Evolutionary conservation across 2,329 filamentous ascomycete species (phyloP).

Genomic region (Grosmannia serpens): DNA sequence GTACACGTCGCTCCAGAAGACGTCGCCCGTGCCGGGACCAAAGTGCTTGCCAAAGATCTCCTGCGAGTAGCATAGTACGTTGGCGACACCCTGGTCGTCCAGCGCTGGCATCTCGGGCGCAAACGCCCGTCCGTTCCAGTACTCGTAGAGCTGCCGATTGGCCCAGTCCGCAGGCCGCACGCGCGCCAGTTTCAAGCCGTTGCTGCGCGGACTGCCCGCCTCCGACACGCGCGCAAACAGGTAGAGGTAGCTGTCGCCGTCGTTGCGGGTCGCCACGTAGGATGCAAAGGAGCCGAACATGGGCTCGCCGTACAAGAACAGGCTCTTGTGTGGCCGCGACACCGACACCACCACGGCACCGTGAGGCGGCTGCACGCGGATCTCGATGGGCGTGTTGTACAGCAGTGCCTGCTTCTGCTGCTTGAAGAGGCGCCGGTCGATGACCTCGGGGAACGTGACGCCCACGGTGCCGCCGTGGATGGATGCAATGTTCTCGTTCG

Average conservation of each 20-base stretch:
- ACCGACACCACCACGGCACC: background rate
- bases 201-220: slow-evolving; percentile 5
- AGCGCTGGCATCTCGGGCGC: slow-evolving; percentile 4
- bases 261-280: background rate
- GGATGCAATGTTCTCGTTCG: slow-evolving; percentile 11
- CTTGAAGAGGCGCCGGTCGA: slow-evolving; percentile 9
- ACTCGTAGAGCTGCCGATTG: slow-evolving; percentile 8
- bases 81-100: slow-evolving; percentile 9
- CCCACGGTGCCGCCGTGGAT: background rate
- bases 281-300: slow-evolving; percentile 10
- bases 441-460: slow-evolving; percentile 10
- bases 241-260: slow-evolving; percentile 8
- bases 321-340: slow-evolving; percentile 3
- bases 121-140: slow-evolving; percentile 10
- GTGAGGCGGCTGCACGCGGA: slow-evolving; percentile 3
- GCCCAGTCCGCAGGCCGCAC: slow-evolving; percentile 3
- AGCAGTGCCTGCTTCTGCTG: slow-evolving; percentile 5
- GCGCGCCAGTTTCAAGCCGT: slow-evolving; percentile 13
- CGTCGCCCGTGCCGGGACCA: slow-evolving; percentile 10
- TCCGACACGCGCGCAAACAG: slow-evolving; percentile 12
- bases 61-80: slow-evolving; percentile 8
- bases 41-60: slow-evolving; percentile 12
- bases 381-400: slow-evolving; percentile 11
- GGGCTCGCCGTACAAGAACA: slow-evolving; percentile 7
- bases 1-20: slow-evolving; percentile 11